Percentiles rank a stretch among this genome's conserved stretches.
Evolutionary conservation across 768 basidiomycete genomes (phyloP).

Genomic region (Polyporus arcularius): DNA sequence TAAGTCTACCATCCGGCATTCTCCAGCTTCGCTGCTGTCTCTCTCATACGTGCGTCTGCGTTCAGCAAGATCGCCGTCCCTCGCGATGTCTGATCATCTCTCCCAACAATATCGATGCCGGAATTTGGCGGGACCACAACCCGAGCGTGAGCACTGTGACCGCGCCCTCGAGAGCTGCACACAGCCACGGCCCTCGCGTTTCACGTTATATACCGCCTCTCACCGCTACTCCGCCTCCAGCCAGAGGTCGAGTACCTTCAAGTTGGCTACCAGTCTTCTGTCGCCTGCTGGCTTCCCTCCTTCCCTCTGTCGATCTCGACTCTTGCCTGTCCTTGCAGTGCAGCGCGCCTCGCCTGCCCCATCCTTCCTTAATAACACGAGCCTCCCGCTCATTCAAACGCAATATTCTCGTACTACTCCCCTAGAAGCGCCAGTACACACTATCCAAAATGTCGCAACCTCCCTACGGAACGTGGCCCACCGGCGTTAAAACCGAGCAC

Average conservation of each 20-base stretch:
- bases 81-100: slow-evolving; percentile 37
- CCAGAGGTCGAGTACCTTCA: slow-evolving; percentile 22
- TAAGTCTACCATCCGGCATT: slow-evolving; percentile 1
- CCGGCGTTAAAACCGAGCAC: slow-evolving; percentile 15
- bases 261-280: slow-evolving; percentile 44
- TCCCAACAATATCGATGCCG: slow-evolving; percentile 11
- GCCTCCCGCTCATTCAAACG: slow-evolving; percentile 1
- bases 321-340: slow-evolving; percentile 1
- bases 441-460: slow-evolving; percentile 18
- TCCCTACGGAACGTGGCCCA: slow-evolving; percentile 19
- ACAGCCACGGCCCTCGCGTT: slow-evolving; percentile 22
- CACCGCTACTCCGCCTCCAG: slow-evolving; percentile 24
- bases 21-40: background rate
- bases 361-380: slow-evolving; percentile 9
- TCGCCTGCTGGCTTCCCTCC: slow-evolving; percentile 39
- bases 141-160: slow-evolving; percentile 6
- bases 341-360: slow-evolving; percentile 7
- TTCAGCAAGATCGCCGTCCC: slow-evolving; percentile 29
- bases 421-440: slow-evolving; percentile 5
- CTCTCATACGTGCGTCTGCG: background rate
- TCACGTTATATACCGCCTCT: slow-evolving; percentile 39
- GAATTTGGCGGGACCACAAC: background rate
- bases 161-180: slow-evolving; percentile 13
- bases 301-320: slow-evolving; percentile 18
- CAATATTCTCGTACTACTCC: slow-evolving; percentile 1